phyloP scores from a whole-genome alignment of 2,329 filamentous ascomycete species.

The Fusarium brachygibbosum region DNA sequence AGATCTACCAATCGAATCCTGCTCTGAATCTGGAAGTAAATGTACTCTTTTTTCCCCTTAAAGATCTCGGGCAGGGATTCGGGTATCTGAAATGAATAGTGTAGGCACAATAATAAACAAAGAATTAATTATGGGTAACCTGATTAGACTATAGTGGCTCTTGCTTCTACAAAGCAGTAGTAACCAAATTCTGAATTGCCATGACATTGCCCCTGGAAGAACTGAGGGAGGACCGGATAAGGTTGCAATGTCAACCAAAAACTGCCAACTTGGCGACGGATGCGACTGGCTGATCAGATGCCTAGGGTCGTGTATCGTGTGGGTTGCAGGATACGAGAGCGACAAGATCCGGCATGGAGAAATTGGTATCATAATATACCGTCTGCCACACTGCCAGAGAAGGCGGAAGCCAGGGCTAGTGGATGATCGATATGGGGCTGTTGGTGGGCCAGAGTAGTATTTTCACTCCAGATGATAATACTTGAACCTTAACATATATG shows the following conservation, averaged over 20 bases:
- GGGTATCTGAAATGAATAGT: background rate
- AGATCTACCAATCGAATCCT: background rate
- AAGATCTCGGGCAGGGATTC: background rate
- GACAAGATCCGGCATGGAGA: conserved; percentile 24
- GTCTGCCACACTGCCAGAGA: conserved; percentile 2
- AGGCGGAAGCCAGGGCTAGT: conserved; percentile 28
- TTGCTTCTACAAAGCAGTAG: background rate
- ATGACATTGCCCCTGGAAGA: background rate
- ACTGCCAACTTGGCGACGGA: conserved; percentile 24
- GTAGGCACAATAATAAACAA: background rate
- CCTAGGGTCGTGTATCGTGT: conserved; percentile 23
- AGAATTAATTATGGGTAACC: background rate
- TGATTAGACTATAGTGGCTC: background rate
- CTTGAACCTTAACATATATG: background rate
- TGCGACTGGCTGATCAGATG: conserved; percentile 27
- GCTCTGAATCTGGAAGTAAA: background rate
- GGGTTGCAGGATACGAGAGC: conserved; percentile 25
- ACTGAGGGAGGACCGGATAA: background rate
- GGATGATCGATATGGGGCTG: conserved; percentile 8
- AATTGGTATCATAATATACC: conserved; percentile 1
- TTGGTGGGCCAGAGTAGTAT: conserved; percentile 5
- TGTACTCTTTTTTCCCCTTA: background rate
- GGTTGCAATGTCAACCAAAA: conserved; percentile 2
- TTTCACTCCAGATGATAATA: background rate
- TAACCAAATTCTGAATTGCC: background rate